Conservation (phyloP, 768 basidiomycete species). For the Cystobasidium ongulense region DNA sequence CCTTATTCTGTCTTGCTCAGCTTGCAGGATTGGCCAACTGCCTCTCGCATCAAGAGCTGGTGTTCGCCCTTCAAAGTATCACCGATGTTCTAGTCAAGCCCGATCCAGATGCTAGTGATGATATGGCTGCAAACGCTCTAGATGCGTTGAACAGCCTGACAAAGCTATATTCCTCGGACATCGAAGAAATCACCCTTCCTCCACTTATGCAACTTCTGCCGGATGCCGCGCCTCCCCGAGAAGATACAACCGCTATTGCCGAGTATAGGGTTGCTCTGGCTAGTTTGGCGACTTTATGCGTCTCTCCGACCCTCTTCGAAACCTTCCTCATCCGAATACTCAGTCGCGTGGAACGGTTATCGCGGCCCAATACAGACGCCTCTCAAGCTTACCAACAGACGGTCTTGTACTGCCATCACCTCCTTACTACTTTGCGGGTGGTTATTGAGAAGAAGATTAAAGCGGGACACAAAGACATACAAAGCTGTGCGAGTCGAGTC, state of each 20-base stretch:
- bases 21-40: slow-evolving; percentile 60
- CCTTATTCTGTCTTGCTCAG: slow-evolving; percentile 59
- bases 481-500: slow-evolving; percentile 69
- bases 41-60: slow-evolving; percentile 63
- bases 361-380: not conserved
- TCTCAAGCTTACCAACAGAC: slow-evolving; percentile 51
- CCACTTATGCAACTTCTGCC: slow-evolving; percentile 54
- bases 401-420: slow-evolving; percentile 77
- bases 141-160: slow-evolving; percentile 49
- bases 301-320: slow-evolving; percentile 71
- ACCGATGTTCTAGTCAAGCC: slow-evolving; percentile 59
- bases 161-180: slow-evolving; percentile 54
- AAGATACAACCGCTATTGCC: slow-evolving; percentile 36
- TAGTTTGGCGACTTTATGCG: slow-evolving; percentile 64
- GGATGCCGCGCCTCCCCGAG: not conserved
- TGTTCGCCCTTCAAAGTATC: slow-evolving; percentile 66
- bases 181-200: slow-evolving; percentile 70
- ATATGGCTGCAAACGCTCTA: slow-evolving; percentile 47
- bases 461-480: slow-evolving; percentile 58
- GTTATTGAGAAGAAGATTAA: slow-evolving; percentile 55
- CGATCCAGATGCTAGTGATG: slow-evolving; percentile 53
- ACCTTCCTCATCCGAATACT: slow-evolving; percentile 66
- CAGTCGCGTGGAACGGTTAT: slow-evolving; percentile 58
- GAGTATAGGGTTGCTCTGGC: slow-evolving; percentile 50
- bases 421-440: slow-evolving; percentile 62